phyloP scores from a whole-genome alignment of 1,139 yeast genomes.

The Citeromyces hawaiiensis region DNA sequence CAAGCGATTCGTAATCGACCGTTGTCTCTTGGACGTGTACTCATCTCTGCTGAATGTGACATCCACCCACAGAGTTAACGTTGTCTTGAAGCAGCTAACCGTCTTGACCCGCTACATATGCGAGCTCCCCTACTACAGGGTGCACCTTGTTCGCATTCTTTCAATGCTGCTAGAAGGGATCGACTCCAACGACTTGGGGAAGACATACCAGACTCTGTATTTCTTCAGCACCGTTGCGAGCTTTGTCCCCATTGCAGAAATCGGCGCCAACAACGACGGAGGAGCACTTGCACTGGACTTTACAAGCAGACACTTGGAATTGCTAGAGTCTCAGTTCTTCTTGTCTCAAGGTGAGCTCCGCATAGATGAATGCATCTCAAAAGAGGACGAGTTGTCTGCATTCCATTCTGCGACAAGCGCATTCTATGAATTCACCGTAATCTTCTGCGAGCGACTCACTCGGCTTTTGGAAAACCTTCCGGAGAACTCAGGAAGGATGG shows the following conservation, averaged over 20 bases:
- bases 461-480: slow-evolving; percentile 67
- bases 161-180: slow-evolving; percentile 68
- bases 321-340: slow-evolving; percentile 26
- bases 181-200: slow-evolving; percentile 75
- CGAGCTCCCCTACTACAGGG: slow-evolving; percentile 48
- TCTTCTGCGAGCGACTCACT: slow-evolving; percentile 49
- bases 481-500: slow-evolving; percentile 27
- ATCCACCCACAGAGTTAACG: slow-evolving; percentile 68
- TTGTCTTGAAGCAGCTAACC: slow-evolving; percentile 58
- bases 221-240: slow-evolving; percentile 62
- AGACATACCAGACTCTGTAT: slow-evolving; percentile 59
- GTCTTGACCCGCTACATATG: slow-evolving; percentile 61
- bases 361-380: slow-evolving; percentile 10
- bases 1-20: slow-evolving; percentile 51
- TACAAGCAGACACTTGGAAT: slow-evolving; percentile 48
- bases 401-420: slow-evolving; percentile 64
- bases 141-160: slow-evolving; percentile 66
- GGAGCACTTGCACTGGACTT: slow-evolving; percentile 58
- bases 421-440: slow-evolving; percentile 47
- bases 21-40: slow-evolving; percentile 61
- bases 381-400: slow-evolving; percentile 36
- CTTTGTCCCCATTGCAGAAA: slow-evolving; percentile 49
- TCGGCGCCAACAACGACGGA: slow-evolving; percentile 21
- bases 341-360: not conserved
- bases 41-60: slow-evolving; percentile 70